phyloP scores from a whole-genome alignment of 1,139 yeast genomes.

The Sugiyamaella grinbergsii region DNA sequence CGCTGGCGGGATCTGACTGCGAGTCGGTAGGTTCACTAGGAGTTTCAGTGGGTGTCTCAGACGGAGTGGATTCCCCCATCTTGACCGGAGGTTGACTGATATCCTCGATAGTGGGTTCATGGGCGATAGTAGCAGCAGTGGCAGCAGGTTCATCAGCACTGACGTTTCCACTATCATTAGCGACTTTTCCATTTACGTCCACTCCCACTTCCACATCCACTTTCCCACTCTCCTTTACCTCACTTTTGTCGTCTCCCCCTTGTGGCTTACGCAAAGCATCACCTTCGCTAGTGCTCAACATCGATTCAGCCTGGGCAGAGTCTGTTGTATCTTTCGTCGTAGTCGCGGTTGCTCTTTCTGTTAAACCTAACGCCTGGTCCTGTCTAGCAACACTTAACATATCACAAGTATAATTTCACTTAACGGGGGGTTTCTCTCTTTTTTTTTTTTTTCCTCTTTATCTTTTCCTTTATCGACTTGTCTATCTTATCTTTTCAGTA shows the following conservation, averaged over 20 bases:
- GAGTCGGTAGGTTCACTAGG: neutral
- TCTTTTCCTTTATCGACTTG: neutral
- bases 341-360: neutral
- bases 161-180: neutral
- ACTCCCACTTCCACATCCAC: neutral
- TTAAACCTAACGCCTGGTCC: neutral
- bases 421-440: neutral
- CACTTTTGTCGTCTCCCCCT: neutral
- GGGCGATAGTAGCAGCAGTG: neutral
- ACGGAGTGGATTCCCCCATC: neutral
- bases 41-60: too few relatives aligned
- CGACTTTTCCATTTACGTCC: neutral
- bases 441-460: neutral
- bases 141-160: neutral
- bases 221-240: neutral
- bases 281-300: neutral
- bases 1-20: neutral
- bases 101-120: neutral
- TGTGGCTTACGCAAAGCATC: neutral
- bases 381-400: conserved; percentile 2
- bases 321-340: too few relatives aligned
- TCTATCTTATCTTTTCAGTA: conserved; percentile 9
- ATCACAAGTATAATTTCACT: neutral
- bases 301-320: neutral
- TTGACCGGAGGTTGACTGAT: neutral